Percentiles rank a stretch among this genome's conserved stretches.
These are phyloP conservation scores for Curvularia eragrostidis DNA, from an alignment of 2,329 filamentous ascomycete species.

Conservation along the genomic window DNA sequence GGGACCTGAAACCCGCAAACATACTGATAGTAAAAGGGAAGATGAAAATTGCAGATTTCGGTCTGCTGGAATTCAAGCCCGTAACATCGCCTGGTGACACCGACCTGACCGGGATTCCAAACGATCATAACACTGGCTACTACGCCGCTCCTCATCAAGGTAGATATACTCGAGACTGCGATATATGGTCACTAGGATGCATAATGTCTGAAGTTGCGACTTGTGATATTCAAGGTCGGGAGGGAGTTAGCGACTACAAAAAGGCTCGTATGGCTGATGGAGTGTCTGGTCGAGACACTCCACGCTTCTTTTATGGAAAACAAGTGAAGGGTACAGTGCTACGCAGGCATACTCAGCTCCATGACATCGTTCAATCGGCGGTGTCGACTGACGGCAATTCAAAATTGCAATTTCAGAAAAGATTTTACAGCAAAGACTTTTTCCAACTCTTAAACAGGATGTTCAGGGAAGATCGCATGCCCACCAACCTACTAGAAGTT, in stretches of 20 bases:
- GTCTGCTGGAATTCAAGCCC: slow-evolving; percentile 21
- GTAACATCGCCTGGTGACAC: slow-evolving; percentile 9
- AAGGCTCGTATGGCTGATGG: slow-evolving; percentile 13
- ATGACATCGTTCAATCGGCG: not conserved
- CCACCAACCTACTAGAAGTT: not conserved
- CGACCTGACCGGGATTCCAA: slow-evolving; percentile 16
- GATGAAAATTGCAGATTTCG: slow-evolving; percentile 25
- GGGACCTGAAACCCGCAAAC: slow-evolving; percentile 23
- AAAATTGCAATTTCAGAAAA: not conserved
- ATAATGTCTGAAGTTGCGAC: slow-evolving; percentile 22
- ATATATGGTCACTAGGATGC: slow-evolving; percentile 21
- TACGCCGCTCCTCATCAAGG: slow-evolving; percentile 19
- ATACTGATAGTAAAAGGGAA: slow-evolving; percentile 20
- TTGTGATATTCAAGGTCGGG: slow-evolving; percentile 16
- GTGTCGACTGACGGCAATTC: not conserved
- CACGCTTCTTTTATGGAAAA: slow-evolving; percentile 13
- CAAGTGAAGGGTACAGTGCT: slow-evolving; percentile 14
- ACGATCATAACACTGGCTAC: slow-evolving; percentile 19
- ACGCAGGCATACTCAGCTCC: slow-evolving; percentile 9
- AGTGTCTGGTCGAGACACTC: slow-evolving; percentile 7
- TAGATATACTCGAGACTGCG: slow-evolving; percentile 20
- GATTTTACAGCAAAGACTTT: not conserved
- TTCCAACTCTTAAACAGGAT: not conserved
- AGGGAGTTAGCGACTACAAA: slow-evolving; percentile 13
- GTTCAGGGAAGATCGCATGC: not conserved